A percentile compares a stretch with the other conserved stretches of the same genome.
Conservation (phyloP, 2,329 filamentous ascomycete species). For the Myrmaecium sp. region DNA sequence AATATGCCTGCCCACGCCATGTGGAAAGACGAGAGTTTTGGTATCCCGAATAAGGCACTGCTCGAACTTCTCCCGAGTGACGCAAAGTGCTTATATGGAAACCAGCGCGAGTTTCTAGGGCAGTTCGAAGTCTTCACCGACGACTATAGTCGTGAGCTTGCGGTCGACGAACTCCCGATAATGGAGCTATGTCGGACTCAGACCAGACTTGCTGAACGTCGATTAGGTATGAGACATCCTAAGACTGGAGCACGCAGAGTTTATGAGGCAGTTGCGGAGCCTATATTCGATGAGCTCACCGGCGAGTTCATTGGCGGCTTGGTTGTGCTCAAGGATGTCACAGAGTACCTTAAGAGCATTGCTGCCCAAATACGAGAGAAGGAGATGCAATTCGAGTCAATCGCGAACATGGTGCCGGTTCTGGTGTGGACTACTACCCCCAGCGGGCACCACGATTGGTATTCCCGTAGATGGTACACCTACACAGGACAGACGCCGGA, state of each 20-base stretch:
- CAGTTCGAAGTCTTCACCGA: conserved; percentile 47
- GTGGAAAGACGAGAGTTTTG: conserved; percentile 65
- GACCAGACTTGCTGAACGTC: conserved; percentile 38
- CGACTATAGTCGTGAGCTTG: conserved; percentile 44
- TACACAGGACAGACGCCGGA: conserved; percentile 53
- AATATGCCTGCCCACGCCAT: conserved; percentile 59
- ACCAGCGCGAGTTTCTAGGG: conserved; percentile 35
- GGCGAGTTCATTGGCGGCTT: conserved; percentile 60
- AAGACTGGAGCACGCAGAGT: conserved; percentile 35
- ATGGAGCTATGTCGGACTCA: conserved; percentile 45
- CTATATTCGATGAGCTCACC: conserved; percentile 46
- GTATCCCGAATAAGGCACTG: conserved; percentile 53
- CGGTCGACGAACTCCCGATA: conserved; percentile 48
- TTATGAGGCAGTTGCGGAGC: conserved; percentile 51
- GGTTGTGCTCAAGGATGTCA: conserved; percentile 56
- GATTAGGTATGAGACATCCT: conserved; percentile 46
- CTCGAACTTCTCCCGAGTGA: conserved; percentile 24
- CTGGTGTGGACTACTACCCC: conserved; percentile 57
- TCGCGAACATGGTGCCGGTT: conserved; percentile 45
- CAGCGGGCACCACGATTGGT: conserved; percentile 54
- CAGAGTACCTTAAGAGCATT: conserved; percentile 51
- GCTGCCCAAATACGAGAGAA: conserved; percentile 52
- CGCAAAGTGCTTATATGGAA: conserved; percentile 16
- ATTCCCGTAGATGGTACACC: conserved; percentile 61
- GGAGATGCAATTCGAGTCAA: conserved; percentile 56